Evolutionary conservation across 495 filamentous ascomycete genomes (phyloP).

Genomic region (Hypoxylon lienhwacheense): DNA sequence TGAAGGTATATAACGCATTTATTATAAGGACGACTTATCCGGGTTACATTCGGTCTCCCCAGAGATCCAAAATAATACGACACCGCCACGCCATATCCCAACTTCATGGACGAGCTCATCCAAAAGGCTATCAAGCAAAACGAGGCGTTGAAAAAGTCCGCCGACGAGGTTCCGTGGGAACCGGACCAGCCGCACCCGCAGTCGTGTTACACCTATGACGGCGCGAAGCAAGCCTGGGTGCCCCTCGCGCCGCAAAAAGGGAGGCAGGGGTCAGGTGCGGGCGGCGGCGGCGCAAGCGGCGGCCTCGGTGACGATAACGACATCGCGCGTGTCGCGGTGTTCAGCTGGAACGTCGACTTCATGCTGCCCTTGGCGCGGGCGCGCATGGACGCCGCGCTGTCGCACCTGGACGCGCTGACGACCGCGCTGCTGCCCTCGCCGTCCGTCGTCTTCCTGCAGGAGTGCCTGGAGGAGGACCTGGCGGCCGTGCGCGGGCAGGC

Average conservation of each 20-base stretch:
- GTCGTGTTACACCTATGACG: slow-evolving; percentile 13
- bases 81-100: background rate
- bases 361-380: slow-evolving; percentile 39
- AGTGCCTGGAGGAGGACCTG: slow-evolving; percentile 51
- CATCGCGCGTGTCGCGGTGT: slow-evolving; percentile 22
- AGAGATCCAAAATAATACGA: too few relatives aligned
- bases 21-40: too few relatives aligned
- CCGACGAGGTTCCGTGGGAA: slow-evolving; percentile 10
- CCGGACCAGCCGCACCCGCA: slow-evolving; percentile 24
- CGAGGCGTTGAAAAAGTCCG: background rate
- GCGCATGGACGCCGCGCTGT: slow-evolving; percentile 50
- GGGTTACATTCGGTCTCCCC: too few relatives aligned
- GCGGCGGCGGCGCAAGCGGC: too few relatives aligned
- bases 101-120: slow-evolving; percentile 20
- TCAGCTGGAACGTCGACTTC: slow-evolving; percentile 58
- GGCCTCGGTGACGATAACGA: background rate
- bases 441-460: slow-evolving; percentile 55
- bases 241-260: background rate
- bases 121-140: slow-evolving; percentile 6
- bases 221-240: slow-evolving; percentile 13
- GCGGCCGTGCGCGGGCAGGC: slow-evolving; percentile 38
- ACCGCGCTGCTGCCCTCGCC: slow-evolving; percentile 1
- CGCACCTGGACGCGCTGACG: slow-evolving; percentile 42
- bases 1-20: too few relatives aligned
- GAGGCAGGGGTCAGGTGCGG: too few relatives aligned